Evolutionary conservation across 345 rosid species (phyloP).

Genomic region (Nasturtium officinale): DNA sequence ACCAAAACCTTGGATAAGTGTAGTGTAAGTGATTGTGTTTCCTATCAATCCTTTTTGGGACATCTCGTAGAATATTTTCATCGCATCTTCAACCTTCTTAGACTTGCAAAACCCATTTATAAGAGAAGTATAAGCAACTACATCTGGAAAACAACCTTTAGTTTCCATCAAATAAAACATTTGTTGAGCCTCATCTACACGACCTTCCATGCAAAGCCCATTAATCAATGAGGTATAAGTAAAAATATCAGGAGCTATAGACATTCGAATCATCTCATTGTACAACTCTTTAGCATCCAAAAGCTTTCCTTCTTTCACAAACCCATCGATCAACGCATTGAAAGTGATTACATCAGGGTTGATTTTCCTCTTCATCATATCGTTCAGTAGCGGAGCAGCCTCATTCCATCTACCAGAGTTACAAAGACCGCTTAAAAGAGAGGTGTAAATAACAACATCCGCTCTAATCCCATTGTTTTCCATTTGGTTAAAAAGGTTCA

Average conservation of each 20-base stretch:
- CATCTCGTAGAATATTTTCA: constrained; percentile 29
- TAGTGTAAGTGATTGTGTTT: constrained; percentile 30
- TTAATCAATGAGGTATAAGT: constrained; percentile 36
- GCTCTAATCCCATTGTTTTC: constrained; percentile 19
- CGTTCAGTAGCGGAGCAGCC: constrained; percentile 9
- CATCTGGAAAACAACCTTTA: constrained; percentile 13
- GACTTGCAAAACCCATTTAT: constrained; percentile 30
- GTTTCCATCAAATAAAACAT: constrained; percentile 18
- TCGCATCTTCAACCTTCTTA: constrained; percentile 31
- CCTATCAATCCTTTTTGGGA: constrained; percentile 15
- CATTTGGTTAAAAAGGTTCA: constrained; percentile 16
- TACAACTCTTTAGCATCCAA: constrained; percentile 19
- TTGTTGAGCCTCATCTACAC: not conserved
- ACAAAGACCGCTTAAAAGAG: not conserved
- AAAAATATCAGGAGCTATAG: constrained; percentile 17
- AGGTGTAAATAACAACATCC: constrained; percentile 31
- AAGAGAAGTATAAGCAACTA: constrained; percentile 33
- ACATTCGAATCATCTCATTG: constrained; percentile 33
- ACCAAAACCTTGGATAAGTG: constrained; percentile 34
- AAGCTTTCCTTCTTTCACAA: constrained; percentile 18
- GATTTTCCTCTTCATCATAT: constrained; percentile 25
- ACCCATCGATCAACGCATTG: constrained; percentile 24
- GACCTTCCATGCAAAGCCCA: constrained; percentile 22
- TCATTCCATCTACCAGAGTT: constrained; percentile 33
- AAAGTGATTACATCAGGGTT: constrained; percentile 12